Base-by-base conservation (phyloP, 495 filamentous ascomycete species). In the Podospora pseudopauciseta region DNA sequence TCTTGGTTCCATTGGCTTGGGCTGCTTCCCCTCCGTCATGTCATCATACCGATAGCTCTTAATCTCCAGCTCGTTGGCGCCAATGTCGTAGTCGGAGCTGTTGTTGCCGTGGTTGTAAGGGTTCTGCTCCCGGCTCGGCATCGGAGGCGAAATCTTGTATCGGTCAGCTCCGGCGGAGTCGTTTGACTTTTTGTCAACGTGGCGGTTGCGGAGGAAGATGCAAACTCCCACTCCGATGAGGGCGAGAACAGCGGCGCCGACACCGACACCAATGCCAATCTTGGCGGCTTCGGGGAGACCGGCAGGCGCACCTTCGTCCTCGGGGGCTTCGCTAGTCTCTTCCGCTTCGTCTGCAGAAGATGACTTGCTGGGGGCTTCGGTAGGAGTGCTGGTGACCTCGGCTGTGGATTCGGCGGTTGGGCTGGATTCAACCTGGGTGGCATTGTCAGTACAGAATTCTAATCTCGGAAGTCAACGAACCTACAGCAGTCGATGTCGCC, bases 21-120 rank as follows among this genome's bases (percentile, higher is more conserved):
- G 82, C 66, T 77, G 69, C 53, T 77, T 71, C 20, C 79, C 72
- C 56, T 80, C 81, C 11, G 77, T 58, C 80, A 85, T 78, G 56
- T 84, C 81, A 67, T 85, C 82, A 66, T 85, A 85, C 27, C 79
- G 77, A 19, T 74, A 76, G 19, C 78, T 78, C 64, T 79, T 76
- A 64, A 76, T 70, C 67, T 83, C 81, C 44, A 82, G 69, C 34
- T 81, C 78, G 44, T 20, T 69, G 27, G 27, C 60, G 19, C 73
- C 71, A 15, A 70, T 73, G 49, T 76, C 76, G 39, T 70, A 74
- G 3, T 73, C 71, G 49, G 67, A 66, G 64, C 69, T 71, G 67
- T 69, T 64, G 70, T 69, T 66, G 61, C 74, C 72, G 54, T 73
- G 67, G n/a, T 74, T 78, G 26, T 77, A 81, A 19, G 72, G 61